Conservation (phyloP, 2,329 filamentous ascomycete genomes). For the Fusarium abutilonis region DNA sequence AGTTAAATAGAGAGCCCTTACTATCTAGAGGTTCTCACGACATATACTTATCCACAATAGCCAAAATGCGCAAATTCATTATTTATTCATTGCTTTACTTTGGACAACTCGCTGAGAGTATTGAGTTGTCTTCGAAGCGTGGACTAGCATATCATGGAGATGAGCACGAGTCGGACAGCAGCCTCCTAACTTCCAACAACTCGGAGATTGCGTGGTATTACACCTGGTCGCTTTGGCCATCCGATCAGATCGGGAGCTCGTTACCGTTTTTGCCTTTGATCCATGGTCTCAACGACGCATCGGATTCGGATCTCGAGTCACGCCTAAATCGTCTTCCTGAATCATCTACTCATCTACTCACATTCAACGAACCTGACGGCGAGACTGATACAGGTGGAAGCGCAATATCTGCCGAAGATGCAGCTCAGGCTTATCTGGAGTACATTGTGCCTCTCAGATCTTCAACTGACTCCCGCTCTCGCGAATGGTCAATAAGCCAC, state of each 20-base stretch:
- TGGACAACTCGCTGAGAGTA: background rate
- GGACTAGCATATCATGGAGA: slow-evolving; percentile 42
- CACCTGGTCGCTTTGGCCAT: slow-evolving; percentile 53
- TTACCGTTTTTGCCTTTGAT: slow-evolving; percentile 53
- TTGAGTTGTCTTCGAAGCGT: slow-evolving; percentile 37
- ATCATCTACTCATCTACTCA: slow-evolving; percentile 53
- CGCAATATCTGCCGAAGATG: slow-evolving; percentile 51
- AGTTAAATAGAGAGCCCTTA: background rate
- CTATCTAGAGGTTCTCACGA: background rate
- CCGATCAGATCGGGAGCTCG: slow-evolving; percentile 37
- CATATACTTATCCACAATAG: background rate
- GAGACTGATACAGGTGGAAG: slow-evolving; percentile 53
- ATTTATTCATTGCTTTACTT: slow-evolving; percentile 10
- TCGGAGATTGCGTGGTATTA: slow-evolving; percentile 56
- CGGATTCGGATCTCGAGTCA: slow-evolving; percentile 39
- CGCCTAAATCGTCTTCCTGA: slow-evolving; percentile 45
- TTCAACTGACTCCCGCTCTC: slow-evolving; percentile 19
- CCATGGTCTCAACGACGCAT: slow-evolving; percentile 50
- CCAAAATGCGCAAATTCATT: slow-evolving; percentile 20
- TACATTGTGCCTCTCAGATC: slow-evolving; percentile 51
- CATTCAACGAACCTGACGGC: slow-evolving; percentile 57
- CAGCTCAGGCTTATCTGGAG: slow-evolving; percentile 51
- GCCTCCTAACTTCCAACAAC: slow-evolving; percentile 50
- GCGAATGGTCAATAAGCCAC: slow-evolving; percentile 54
- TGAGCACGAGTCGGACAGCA: slow-evolving; percentile 47